Conservation (phyloP, 225 moss, liverwort and hornwort genomes). For the Lunularia cruciata region DNA sequence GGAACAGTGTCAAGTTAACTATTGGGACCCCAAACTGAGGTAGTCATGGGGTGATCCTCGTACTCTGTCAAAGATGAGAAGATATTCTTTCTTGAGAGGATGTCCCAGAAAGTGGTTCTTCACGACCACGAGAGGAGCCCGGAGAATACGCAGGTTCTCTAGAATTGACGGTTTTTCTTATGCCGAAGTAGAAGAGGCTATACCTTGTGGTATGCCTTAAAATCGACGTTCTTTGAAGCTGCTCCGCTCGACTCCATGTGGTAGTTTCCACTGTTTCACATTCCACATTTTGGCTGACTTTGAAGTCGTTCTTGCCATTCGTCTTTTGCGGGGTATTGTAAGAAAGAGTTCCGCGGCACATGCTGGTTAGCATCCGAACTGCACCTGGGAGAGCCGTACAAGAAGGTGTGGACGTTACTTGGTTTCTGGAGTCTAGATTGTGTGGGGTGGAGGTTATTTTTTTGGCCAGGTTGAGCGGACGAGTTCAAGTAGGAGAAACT, state of each 20-base stretch:
- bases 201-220: not conserved
- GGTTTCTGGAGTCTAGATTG: not conserved
- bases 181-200: not conserved
- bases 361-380: not conserved
- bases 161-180: constrained; percentile 1
- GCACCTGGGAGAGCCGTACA: not conserved
- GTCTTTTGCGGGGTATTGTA: not conserved
- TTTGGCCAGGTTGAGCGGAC: not conserved
- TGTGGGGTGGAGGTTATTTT: not conserved
- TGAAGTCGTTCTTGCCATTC: not conserved
- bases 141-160: not conserved
- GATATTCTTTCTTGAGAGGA: not conserved
- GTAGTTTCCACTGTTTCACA: not conserved
- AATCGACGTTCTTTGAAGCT: not conserved
- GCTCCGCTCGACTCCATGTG: not conserved
- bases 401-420: not conserved
- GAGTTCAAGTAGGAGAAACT: not conserved
- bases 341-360: not conserved
- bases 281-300: not conserved
- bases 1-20: too few relatives aligned
- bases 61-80: not conserved
- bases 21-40: too few relatives aligned
- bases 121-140: not conserved
- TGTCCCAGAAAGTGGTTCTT: not conserved
- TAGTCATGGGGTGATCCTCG: not conserved